Evolutionary conservation across 441 rosid species (phyloP), one percentile per base, ranked within the genome.

Genomic region (Bruguiera hainesii): DNA sequence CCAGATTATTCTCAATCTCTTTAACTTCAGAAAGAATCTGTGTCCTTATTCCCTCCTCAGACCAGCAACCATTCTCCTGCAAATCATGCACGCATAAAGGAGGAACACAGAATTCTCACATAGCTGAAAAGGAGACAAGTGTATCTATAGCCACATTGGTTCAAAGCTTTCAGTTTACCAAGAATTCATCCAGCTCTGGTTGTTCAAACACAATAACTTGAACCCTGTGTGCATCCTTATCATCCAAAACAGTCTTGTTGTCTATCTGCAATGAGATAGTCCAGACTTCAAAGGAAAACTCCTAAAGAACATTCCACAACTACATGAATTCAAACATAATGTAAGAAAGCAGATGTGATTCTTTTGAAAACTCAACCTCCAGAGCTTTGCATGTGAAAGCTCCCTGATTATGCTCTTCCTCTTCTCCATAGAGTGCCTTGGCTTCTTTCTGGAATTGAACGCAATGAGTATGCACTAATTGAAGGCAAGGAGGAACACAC

Each of bases 161-260:
- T 57, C 64, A 30, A 25, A 61, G 63, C 49, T 72, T 64, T 68
- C 29, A 46, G 63, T 37, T 60, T 83, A 89, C 97, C 99, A 69
- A 67, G 51, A 77, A 81, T 28, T 56, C 60, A 65, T 73, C 80
- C 65, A 81, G 70, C 87, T 87, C 91, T 0, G 89, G 98, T 28
- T 81, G 79, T 78, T 95, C 97, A 28, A 90, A 83, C 46, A 72
- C 76, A 56, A 89, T 70, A 60, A 74, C 58, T 52, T 78, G 81
- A 56, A 71, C 28, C 60, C 67, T 69, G 18, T 60, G 57, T 39
- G 33, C 28, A 26, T 63, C 69, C 75, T 82, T 79, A 26, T 78
- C 79, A 74, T 73, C 80, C 49, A 33, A 58, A 29, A 37, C 63
- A 61, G 55, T 63, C 69, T 72, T 77, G 19, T 74, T 60, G 51